Evolutionary conservation across 106 monocot species (phyloP).

Genomic region (Posidonia australis): DNA sequence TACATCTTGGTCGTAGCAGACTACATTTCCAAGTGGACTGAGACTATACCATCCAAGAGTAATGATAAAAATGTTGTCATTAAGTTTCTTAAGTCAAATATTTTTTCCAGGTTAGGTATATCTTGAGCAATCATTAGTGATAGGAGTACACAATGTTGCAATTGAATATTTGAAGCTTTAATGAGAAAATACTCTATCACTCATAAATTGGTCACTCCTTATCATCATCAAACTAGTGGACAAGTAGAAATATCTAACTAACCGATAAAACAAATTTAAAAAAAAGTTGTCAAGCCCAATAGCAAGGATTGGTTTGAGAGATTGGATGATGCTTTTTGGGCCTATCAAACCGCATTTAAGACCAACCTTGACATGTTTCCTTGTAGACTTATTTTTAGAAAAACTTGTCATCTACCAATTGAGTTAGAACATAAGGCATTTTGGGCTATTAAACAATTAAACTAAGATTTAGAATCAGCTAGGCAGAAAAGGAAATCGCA

Average conservation of each 20-base stretch:
- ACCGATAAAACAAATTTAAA: constrained; percentile 1
- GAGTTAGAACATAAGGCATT: neutral
- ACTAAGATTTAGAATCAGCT: neutral
- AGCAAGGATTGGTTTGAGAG: neutral
- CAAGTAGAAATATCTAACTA: neutral
- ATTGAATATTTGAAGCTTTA: too few relatives aligned
- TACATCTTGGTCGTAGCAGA: too few relatives aligned
- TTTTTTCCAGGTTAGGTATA: too few relatives aligned
- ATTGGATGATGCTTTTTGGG: neutral
- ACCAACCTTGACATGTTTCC: constrained; percentile 1
- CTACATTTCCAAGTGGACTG: too few relatives aligned
- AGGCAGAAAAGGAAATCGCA: neutral
- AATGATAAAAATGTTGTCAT: too few relatives aligned
- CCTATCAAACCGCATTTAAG: constrained; percentile 1
- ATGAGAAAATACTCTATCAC: neutral
- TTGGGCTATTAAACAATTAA: constrained; percentile 2
- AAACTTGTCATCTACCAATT: neutral
- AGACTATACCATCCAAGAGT: too few relatives aligned
- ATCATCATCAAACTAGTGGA: constrained; percentile 3
- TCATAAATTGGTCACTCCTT: neutral
- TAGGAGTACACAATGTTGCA: too few relatives aligned
- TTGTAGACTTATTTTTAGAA: constrained; percentile 2
- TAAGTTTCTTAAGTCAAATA: too few relatives aligned
- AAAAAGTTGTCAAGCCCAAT: neutral
- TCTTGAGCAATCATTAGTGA: too few relatives aligned